Evolutionary conservation across 2,329 filamentous ascomycete species (phyloP).

Genomic region (Fusarium subtropicale): DNA sequence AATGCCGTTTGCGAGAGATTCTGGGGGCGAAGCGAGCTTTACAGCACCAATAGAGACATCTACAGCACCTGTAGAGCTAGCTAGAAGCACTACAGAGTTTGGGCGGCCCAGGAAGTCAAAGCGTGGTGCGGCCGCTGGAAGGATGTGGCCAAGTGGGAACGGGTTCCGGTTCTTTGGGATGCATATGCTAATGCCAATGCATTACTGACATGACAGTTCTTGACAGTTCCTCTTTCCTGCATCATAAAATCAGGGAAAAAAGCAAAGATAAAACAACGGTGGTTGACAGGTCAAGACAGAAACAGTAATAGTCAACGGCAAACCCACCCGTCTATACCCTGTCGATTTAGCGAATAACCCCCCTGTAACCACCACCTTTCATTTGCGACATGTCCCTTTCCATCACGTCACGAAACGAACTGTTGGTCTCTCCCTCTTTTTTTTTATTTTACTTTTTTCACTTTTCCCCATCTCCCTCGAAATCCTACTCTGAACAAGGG

Average conservation of each 20-base stretch:
- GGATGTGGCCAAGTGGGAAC: not conserved
- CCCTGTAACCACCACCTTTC: not conserved
- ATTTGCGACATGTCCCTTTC: slow-evolving; percentile 8
- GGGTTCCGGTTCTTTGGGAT: slow-evolving; percentile 26
- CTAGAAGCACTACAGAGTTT: not conserved
- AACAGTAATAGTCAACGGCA: not conserved
- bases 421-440: not conserved
- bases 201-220: slow-evolving; percentile 13
- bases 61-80: not conserved
- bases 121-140: slow-evolving; percentile 3
- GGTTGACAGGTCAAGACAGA: not conserved
- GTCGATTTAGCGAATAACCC: not conserved
- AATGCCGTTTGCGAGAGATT: slow-evolving; percentile 27
- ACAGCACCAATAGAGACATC: not conserved
- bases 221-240: slow-evolving; percentile 7
- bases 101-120: slow-evolving; percentile 16
- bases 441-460: not conserved
- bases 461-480: not conserved
- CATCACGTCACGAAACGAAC: not conserved
- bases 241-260: slow-evolving; percentile 3
- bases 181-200: not conserved
- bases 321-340: not conserved
- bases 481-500: not conserved
- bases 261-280: not conserved
- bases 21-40: not conserved